phyloP scores from a whole-genome alignment of 306 rosid genomes.

The Bauhinia variegata region DNA sequence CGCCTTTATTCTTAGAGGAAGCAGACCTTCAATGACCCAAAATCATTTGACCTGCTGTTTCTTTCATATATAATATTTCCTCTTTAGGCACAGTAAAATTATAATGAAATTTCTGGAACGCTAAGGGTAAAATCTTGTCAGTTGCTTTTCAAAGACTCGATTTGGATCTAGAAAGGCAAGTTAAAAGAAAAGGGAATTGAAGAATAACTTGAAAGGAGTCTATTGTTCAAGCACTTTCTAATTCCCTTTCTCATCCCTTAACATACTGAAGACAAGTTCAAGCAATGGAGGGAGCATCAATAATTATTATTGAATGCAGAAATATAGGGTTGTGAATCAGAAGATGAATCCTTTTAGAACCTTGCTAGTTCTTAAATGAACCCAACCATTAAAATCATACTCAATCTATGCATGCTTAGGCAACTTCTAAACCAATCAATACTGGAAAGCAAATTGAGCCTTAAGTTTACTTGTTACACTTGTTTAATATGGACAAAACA shows the following conservation, averaged over 20 bases:
- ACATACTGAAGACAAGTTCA: conserved; percentile 2
- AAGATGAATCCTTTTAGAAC: neutral
- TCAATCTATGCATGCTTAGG: conserved; percentile 6
- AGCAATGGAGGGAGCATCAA: neutral
- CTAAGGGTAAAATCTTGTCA: neutral
- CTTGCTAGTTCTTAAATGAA: neutral
- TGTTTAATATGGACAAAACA: conserved; percentile 5
- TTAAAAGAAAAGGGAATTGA: conserved; percentile 25
- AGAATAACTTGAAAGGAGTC: neutral
- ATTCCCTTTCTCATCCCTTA: conserved; percentile 17
- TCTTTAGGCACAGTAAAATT: conserved; percentile 2
- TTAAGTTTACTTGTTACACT: neutral
- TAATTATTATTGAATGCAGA: neutral
- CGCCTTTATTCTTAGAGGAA: conserved; percentile 1
- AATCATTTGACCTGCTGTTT: conserved; percentile 8
- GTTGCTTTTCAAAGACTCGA: conserved; percentile 2
- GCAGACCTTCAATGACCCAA: conserved; percentile 13
- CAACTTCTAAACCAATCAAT: neutral
- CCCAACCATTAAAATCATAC: neutral
- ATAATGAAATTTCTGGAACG: too few species aligned
- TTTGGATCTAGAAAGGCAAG: conserved; percentile 8
- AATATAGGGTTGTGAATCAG: neutral
- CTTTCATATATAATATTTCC: too few species aligned
- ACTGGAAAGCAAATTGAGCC: conserved; percentile 2
- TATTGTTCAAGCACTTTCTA: neutral